Conservation (phyloP, 2,329 filamentous ascomycete genomes). For the Xenoacremonium recifei region DNA sequence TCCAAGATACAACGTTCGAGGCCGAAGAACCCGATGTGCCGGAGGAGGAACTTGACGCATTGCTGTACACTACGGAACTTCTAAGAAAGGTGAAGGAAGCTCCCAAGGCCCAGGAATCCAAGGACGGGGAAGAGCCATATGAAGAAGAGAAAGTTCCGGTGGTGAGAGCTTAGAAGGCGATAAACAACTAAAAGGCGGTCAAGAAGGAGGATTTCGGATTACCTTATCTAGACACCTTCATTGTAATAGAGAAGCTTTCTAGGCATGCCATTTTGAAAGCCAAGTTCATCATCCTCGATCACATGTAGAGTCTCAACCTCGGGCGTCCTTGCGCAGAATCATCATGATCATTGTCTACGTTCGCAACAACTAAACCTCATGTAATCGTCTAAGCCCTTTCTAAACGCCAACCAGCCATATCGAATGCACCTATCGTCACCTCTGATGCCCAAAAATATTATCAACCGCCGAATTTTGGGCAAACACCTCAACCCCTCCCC, state of each 20-base stretch:
- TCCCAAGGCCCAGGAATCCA: constrained; percentile 30
- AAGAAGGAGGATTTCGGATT: too few relatives aligned
- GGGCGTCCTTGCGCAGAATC: constrained; percentile 15
- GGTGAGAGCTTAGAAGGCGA: too few relatives aligned
- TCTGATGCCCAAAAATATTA: constrained; percentile 23
- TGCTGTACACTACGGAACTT: constrained; percentile 47
- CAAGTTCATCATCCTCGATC: too few relatives aligned
- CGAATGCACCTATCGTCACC: too few relatives aligned
- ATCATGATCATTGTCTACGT: constrained; percentile 33
- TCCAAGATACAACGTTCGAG: constrained; percentile 25
- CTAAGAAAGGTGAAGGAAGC: too few relatives aligned
- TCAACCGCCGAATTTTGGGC: too few relatives aligned
- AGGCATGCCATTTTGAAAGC: too few relatives aligned
- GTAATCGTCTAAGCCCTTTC: constrained; percentile 39
- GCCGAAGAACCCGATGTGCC: constrained; percentile 33
- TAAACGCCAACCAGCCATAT: constrained; percentile 37
- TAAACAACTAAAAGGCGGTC: too few relatives aligned
- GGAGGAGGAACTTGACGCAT: constrained; percentile 36
- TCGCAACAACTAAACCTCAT: constrained; percentile 33
- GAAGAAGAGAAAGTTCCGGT: constrained; percentile 13
- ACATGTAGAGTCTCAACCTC: background rate
- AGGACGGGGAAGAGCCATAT: constrained; percentile 19
- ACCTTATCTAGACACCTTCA: too few relatives aligned
- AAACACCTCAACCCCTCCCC: constrained; percentile 9
- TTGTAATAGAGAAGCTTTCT: too few relatives aligned